Conservation (phyloP, 306 rosid species). For the Astragalus glycyphyllos region DNA sequence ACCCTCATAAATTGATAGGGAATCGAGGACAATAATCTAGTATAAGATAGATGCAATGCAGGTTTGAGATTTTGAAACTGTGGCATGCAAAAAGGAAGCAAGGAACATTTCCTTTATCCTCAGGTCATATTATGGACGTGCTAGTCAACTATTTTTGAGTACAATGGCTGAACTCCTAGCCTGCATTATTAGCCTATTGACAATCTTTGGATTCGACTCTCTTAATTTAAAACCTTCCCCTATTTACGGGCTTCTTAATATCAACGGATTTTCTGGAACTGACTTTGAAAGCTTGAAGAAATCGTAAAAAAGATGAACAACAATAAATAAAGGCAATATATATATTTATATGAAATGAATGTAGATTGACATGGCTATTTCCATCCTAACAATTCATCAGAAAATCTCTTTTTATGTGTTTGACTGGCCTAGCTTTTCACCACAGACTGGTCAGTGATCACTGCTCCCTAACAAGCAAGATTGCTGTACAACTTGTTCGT, state of each 20-base stretch:
- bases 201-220: constrained; percentile 28
- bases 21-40: constrained; percentile 27
- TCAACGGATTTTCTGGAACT: neutral
- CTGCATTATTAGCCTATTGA: constrained; percentile 3
- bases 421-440: too few relatives aligned
- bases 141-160: constrained; percentile 47
- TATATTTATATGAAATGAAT: neutral
- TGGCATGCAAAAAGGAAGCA: constrained; percentile 43
- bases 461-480: constrained; percentile 22
- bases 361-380: neutral
- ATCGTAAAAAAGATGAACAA: too few relatives aligned
- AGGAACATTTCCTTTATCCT: constrained; percentile 46
- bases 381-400: constrained; percentile 28
- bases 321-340: too few relatives aligned
- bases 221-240: constrained; percentile 11
- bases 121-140: constrained; percentile 33
- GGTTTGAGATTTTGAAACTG: constrained; percentile 34
- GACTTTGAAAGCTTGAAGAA: too few relatives aligned
- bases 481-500: neutral
- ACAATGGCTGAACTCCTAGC: constrained; percentile 44
- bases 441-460: constrained; percentile 38
- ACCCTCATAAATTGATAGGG: constrained; percentile 34
- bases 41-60: constrained; percentile 19
- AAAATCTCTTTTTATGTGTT: constrained; percentile 10
- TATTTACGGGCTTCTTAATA: constrained; percentile 2